Base-by-base conservation (phyloP, 2,329 filamentous ascomycete genomes). In the Periconia sp. region DNA sequence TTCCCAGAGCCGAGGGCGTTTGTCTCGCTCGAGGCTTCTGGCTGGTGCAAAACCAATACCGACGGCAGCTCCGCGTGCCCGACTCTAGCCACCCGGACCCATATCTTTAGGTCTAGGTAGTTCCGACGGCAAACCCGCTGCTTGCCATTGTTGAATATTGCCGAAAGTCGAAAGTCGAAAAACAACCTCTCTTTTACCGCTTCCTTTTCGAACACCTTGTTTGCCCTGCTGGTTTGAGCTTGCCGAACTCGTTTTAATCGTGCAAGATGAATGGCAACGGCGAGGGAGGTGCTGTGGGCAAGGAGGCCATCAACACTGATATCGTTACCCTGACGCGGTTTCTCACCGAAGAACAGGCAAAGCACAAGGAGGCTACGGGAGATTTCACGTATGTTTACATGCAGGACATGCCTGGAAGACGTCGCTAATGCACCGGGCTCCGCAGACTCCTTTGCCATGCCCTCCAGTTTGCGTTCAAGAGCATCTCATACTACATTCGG, bases 401-500 rank as follows among this genome's bases (percentile, higher is more conserved):
- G 32, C 31, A 17, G 22, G 5, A 2, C 22, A 21, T 29, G 15
- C 3, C 11, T 16, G 9, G 8, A 4, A 4, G 1, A 12, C n/a
- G 8, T 16, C 21, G 24, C 39, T 48, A 29, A 32, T 44, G 26
- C 46, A 21, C 48, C 15, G 16, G 16, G 12, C 24, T 40, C n/a
- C 37, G 28, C 63, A 96, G 92, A 63, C 83, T 99, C 39, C 84
- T 99, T 47, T 96, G 91, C 81, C 94, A 99, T 72, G 92, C 94
- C 48, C 88, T 99, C 46, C 94, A 97, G 74, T 99, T 97, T 80
- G 92, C 94, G 55, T 99, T 99, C 87, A 99, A 99, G 80, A 95
- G 90, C 57, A 99, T 99, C 73, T 90, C 94, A 62, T 96, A 97
- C 81, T 99, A 96, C 80, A 99, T 99, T 73, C 92, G 92, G 64